These are phyloP conservation scores for Fusarium clavum DNA, from an alignment of 2,329 filamentous ascomycete genomes.

Conservation along the genomic window DNA sequence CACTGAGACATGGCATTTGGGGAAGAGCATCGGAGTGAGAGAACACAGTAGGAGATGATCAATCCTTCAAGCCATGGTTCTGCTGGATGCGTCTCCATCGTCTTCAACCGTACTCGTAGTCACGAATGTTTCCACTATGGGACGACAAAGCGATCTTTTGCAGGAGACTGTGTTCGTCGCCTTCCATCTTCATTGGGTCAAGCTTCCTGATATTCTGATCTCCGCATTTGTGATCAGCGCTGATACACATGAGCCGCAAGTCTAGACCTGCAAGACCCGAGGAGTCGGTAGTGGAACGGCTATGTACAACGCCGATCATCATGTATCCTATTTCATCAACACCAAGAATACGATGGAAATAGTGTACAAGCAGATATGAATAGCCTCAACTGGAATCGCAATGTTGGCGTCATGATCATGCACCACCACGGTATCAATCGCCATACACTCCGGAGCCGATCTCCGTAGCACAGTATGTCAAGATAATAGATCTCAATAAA, in stretches of 20 bases:
- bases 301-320: neutral
- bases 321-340: neutral
- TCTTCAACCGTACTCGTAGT: neutral
- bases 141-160: neutral
- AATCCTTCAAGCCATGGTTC: neutral
- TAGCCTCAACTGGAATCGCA: neutral
- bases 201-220: neutral
- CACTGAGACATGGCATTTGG: neutral
- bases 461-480: too few relatives aligned
- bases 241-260: neutral
- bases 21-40: neutral
- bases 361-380: accelerated
- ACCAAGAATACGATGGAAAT: neutral
- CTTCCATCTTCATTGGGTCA: too few relatives aligned
- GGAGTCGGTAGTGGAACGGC: neutral
- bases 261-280: neutral
- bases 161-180: neutral
- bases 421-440: too few relatives aligned
- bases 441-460: neutral
- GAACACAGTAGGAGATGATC: neutral
- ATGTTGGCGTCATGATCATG: too few relatives aligned
- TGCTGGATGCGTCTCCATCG: too few relatives aligned
- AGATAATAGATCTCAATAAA: too few relatives aligned
- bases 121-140: neutral
- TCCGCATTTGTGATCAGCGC: neutral